Conservation (phyloP, 352 stramenopile species). For the Phytophthora chlamydospora region DNA sequence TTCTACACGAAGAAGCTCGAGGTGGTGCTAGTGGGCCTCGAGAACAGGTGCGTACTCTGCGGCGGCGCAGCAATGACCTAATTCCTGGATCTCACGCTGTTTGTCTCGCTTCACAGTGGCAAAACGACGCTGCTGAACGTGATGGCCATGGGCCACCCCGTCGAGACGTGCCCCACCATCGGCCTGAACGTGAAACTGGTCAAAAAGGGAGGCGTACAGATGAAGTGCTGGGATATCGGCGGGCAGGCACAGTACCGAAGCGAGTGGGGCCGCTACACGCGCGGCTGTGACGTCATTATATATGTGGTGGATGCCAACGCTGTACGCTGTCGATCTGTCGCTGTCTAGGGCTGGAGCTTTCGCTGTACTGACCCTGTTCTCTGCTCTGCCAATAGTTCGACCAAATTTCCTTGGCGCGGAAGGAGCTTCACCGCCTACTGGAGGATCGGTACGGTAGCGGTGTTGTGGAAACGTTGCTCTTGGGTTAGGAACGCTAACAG, state of each 20-base stretch:
- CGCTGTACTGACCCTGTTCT: slow-evolving; percentile 3
- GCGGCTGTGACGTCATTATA: slow-evolving; percentile 98
- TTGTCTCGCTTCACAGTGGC: slow-evolving; percentile 64
- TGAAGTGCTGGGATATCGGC: slow-evolving; percentile 99
- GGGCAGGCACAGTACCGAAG: slow-evolving; percentile 97
- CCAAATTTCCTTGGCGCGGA: slow-evolving; percentile 94
- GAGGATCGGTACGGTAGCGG: slow-evolving; percentile 91
- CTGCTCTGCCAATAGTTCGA: slow-evolving; percentile 66
- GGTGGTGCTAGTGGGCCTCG: slow-evolving; percentile 97
- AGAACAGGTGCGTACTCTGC: slow-evolving; percentile 87
- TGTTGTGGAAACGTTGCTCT: neutral
- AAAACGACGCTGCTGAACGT: slow-evolving; percentile 97
- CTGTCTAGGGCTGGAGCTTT: neutral
- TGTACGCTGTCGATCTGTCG: slow-evolving; percentile 48
- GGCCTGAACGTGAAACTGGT: slow-evolving; percentile 98
- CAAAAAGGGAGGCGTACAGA: slow-evolving; percentile 95
- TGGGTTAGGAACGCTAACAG: slow-evolving; percentile 11
- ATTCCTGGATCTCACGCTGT: slow-evolving; percentile 15
- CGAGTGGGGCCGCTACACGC: slow-evolving; percentile 94
- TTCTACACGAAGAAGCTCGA: slow-evolving; percentile 98
- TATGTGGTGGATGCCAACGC: slow-evolving; percentile 98
- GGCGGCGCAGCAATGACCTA: neutral
- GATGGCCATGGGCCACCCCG: slow-evolving; percentile 94
- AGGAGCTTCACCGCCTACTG: slow-evolving; percentile 93
- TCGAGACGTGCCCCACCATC: slow-evolving; percentile 98